Evolutionary conservation across 106 monocot species (phyloP), one percentile per base, ranked within the genome.

Genomic region (Alisma plantagoaquatica): DNA sequence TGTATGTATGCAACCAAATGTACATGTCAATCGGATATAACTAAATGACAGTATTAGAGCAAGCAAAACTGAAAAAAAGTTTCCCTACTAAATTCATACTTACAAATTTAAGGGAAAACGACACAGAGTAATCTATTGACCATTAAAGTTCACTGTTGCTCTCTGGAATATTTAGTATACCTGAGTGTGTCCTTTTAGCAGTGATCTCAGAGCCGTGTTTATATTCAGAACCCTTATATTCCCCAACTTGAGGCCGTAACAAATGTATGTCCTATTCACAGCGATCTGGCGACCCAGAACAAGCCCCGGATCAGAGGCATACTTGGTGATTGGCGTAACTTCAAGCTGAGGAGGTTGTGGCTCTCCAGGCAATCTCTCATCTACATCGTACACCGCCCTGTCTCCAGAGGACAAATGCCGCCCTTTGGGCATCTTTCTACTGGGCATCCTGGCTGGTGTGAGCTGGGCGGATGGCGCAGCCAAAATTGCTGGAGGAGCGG

Each of bases 251-350:
- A 98, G 76, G 22, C 96, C 96, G 32, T 98, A 98, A 31, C 79
- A 90, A 22, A 98, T 98, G 59, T 98, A 98, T 4, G 62, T 73
- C 35, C 78, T 63, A 49, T 98, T 98, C n/a, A 98, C 89, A 0
- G 96, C 89, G 62, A 98, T 98, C 81, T 98, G 96, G 30, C 96
- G 77, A 10, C 96, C 96, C 6, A 98, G 53, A 11, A 98, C 96
- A 31, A 98, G 73, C 12, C 89, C 82, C 0, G 96, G 96, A 61
- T 98, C 96, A 0, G 96, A 98, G 3, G 53, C 43, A 46, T 98
- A 98, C 70, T 98, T 98, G 2, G 96, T 98, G 52, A 98, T 98
- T 14, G 96, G 96, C 23, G 89, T 85, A 10, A 98, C 96, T 67
- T 98, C 96, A 6, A 98, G 89, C 73, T 96, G 96, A 11, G 96